phyloP scores from a whole-genome alignment of 176 grass and related monocot species.

The Cenchrus americanus region DNA sequence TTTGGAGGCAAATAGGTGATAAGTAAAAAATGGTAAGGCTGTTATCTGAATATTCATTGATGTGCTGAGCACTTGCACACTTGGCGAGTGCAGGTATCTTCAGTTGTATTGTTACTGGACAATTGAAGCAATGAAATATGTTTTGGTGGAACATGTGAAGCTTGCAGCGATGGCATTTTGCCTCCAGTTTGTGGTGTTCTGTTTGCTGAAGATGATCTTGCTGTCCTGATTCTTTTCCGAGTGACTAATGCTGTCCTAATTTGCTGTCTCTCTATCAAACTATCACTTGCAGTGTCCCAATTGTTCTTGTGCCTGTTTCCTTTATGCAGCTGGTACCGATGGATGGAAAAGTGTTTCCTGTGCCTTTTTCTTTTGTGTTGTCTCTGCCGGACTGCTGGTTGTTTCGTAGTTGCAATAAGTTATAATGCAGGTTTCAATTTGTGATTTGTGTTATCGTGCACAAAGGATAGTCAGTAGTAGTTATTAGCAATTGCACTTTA shows the following conservation, averaged over 20 bases:
- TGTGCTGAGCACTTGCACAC: not conserved
- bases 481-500: not conserved
- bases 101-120: conserved; percentile 8
- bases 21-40: not conserved
- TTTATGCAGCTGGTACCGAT: not conserved
- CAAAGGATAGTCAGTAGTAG: not conserved
- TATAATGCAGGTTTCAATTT: not conserved
- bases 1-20: not conserved
- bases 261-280: not conserved
- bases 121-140: not conserved
- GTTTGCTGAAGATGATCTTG: not conserved
- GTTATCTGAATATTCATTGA: conserved; percentile 7
- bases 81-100: not conserved
- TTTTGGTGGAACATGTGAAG: not conserved
- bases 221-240: not conserved
- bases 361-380: not conserved
- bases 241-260: not conserved
- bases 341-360: not conserved
- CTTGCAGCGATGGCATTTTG: conserved; percentile 6
- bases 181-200: not conserved
- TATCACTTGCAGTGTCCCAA: not conserved
- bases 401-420: not conserved
- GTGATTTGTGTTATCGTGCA: not conserved
- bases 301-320: not conserved
- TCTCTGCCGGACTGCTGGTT: not conserved